Conservation (phyloP, 139 green algal genomes). For the Edaphochlamys debaryana region DNA sequence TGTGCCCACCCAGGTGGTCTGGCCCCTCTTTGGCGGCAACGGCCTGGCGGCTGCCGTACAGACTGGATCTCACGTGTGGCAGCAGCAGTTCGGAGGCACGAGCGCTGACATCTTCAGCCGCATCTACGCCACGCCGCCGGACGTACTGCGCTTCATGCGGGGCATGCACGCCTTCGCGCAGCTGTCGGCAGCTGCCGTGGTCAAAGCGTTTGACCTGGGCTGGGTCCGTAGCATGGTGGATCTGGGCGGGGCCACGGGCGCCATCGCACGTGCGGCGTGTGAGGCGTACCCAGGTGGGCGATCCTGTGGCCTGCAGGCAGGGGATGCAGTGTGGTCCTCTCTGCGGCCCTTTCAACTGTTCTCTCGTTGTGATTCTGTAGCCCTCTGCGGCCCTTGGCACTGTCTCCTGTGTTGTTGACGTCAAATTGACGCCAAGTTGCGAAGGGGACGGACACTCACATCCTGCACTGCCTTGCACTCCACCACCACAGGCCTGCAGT, state of each 20-base stretch:
- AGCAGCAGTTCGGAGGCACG: conserved; percentile 16
- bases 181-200: conserved; percentile 37
- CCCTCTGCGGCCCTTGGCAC: no score
- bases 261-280: conserved; percentile 28
- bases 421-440: no score
- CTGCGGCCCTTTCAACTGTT: no score
- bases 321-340: no score
- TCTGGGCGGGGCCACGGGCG: conserved; percentile 53
- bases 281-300: conserved; percentile 43
- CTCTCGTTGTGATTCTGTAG: no score
- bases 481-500: background rate
- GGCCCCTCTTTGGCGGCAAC: conserved; percentile 43
- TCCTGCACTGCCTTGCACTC: no score
- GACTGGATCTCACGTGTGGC: conserved; percentile 46
- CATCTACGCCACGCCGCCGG: conserved; percentile 39
- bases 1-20: conserved; percentile 34
- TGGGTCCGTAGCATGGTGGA: conserved; percentile 28
- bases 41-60: conserved; percentile 29
- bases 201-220: conserved; percentile 55
- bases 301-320: no score
- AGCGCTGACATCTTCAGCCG: conserved; percentile 46
- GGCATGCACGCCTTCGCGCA: conserved; percentile 54
- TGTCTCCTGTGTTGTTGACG: no score
- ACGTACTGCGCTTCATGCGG: conserved; percentile 53
- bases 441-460: no score